Evolutionary conservation across 2,329 filamentous ascomycete species (phyloP).

Genomic region (Anthostomella pinea): DNA sequence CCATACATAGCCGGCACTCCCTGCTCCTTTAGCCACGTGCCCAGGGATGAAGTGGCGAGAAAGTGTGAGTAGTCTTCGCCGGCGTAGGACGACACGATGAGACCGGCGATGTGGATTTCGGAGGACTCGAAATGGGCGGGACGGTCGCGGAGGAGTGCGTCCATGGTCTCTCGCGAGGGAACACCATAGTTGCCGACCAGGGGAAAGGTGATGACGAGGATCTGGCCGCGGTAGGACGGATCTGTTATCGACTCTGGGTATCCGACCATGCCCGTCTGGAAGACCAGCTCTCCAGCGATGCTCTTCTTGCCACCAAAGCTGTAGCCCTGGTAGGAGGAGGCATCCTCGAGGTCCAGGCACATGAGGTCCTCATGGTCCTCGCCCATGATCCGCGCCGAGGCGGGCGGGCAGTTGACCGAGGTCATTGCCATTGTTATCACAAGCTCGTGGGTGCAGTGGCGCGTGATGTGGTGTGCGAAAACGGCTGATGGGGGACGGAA

Average conservation of each 20-base stretch:
- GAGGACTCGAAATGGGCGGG: conserved; percentile 91
- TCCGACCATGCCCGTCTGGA: conserved; percentile 99
- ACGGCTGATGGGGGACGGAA: conserved; percentile 1
- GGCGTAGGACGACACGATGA: conserved; percentile 87
- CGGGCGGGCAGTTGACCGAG: conserved; percentile 48
- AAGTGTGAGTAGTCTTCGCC: conserved; percentile 96
- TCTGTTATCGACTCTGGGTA: conserved; percentile 93
- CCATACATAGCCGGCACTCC: conserved; percentile 91
- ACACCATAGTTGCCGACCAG: conserved; percentile 97
- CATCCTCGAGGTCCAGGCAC: conserved; percentile 90
- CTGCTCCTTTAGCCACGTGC: conserved; percentile 95
- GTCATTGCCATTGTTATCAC: conserved; percentile 30
- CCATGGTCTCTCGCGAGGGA: conserved; percentile 78
- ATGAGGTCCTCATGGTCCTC: conserved; percentile 60
- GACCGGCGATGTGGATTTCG: conserved; percentile 88
- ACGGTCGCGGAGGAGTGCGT: conserved; percentile 79
- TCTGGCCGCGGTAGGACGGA: conserved; percentile 86
- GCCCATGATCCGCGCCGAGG: conserved; percentile 57
- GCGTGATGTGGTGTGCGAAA: too few species aligned
- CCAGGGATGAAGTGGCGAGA: conserved; percentile 84
- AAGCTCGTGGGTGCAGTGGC: too few species aligned
- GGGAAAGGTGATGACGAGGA: conserved; percentile 94
- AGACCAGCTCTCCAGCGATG: conserved; percentile 94
- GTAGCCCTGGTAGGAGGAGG: conserved; percentile 85
- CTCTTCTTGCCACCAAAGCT: conserved; percentile 96